Conservation (phyloP, 306 rosid species). For the Clitoria ternatea region DNA sequence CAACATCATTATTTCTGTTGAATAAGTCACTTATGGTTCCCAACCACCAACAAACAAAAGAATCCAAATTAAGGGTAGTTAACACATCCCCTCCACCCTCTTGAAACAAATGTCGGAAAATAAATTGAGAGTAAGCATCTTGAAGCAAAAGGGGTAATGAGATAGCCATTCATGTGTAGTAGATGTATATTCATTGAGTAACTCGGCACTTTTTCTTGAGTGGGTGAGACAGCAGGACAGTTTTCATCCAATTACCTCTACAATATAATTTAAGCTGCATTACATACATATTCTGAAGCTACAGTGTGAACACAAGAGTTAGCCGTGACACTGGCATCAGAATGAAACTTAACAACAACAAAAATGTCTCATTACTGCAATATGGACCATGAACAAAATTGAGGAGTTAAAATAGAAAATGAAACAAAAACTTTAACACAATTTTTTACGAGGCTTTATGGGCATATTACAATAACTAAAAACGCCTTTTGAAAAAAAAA, state of each 20-base stretch:
- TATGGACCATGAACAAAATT: neutral
- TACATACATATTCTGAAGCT: neutral
- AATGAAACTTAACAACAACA: neutral
- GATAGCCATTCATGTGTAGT: neutral
- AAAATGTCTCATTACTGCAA: neutral
- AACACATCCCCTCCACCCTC: no score
- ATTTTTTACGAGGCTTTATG: neutral
- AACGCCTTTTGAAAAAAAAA: constrained; percentile 8
- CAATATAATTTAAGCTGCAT: neutral
- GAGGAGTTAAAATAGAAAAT: neutral
- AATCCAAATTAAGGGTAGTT: constrained; percentile 5
- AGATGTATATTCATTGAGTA: neutral
- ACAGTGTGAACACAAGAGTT: neutral
- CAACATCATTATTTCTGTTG: neutral
- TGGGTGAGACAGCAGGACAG: neutral
- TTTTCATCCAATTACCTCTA: neutral
- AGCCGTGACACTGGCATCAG: neutral
- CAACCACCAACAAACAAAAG: constrained; percentile 8
- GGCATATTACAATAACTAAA: neutral
- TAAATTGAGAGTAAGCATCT: neutral
- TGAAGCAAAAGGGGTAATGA: neutral
- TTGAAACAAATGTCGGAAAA: neutral
- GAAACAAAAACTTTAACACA: neutral
- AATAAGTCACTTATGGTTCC: neutral
- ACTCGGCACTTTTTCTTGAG: neutral